A percentile compares a stretch with the other conserved stretches of the same genome.
phyloP scores from a whole-genome alignment of 192 early-diverging fungal species.

The Chytriomyces confervae region DNA sequence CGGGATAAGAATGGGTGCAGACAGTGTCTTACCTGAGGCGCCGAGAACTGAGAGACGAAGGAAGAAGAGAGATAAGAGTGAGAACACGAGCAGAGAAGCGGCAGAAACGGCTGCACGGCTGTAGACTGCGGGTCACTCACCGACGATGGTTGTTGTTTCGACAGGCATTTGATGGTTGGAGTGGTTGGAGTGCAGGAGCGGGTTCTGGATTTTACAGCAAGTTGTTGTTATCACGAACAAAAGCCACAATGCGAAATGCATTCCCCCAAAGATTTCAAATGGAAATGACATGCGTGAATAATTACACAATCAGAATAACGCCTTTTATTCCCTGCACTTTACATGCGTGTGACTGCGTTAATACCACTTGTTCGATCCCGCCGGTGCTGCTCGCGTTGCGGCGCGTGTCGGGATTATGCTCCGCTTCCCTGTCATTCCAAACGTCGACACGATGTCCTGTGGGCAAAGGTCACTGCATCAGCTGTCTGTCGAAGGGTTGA shows the following conservation, averaged over 20 bases:
- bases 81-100: neutral
- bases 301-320: neutral
- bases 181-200: no score
- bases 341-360: neutral
- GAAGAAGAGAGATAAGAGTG: neutral
- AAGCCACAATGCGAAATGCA: no score
- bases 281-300: no score
- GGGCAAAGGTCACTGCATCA: no score
- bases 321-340: neutral
- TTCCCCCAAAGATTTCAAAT: no score
- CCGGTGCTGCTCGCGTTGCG: neutral
- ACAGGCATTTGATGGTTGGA: neutral
- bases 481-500: no score
- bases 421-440: neutral
- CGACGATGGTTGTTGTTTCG: neutral
- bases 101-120: neutral
- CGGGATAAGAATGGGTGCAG: no score
- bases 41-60: slow-evolving; percentile 12
- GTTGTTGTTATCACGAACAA: no score
- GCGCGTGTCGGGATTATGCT: neutral
- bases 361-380: neutral
- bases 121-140: neutral
- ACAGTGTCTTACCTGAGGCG: slow-evolving; percentile 6
- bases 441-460: neutral
- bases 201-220: no score